These are phyloP conservation scores for Cladochytrium replicatum DNA, from an alignment of 192 early-diverging fungal species.

Conservation along the genomic window DNA sequence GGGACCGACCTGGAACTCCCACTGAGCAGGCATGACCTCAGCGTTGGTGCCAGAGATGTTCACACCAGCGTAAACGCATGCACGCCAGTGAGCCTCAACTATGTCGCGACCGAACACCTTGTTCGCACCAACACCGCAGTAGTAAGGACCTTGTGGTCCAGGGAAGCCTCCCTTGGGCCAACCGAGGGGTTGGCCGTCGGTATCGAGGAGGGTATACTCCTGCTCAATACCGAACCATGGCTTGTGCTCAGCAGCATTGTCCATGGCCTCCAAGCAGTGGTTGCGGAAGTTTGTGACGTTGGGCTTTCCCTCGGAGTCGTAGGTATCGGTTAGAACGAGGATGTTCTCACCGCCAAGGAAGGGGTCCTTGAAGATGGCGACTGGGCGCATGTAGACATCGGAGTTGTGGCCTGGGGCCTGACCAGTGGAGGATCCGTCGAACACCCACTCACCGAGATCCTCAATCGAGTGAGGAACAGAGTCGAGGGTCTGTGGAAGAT, in stretches of 20 bases:
- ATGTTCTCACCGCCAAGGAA: slow-evolving; percentile 47
- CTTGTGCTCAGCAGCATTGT: slow-evolving; percentile 19
- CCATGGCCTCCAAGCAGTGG: slow-evolving; percentile 27
- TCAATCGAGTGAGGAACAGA: slow-evolving; percentile 10
- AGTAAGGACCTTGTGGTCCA: slow-evolving; percentile 45
- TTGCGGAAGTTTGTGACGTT: slow-evolving; percentile 40
- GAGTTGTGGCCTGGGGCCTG: slow-evolving; percentile 44
- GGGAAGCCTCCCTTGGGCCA: slow-evolving; percentile 48
- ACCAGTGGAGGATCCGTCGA: slow-evolving; percentile 44
- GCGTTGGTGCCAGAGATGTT: slow-evolving; percentile 47
- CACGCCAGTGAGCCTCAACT: slow-evolving; percentile 47
- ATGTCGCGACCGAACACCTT: slow-evolving; percentile 45
- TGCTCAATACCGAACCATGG: slow-evolving; percentile 53
- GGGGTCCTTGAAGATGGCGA: slow-evolving; percentile 38
- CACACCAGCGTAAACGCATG: slow-evolving; percentile 45
- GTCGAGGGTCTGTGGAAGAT: slow-evolving; percentile 38
- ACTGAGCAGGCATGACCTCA: slow-evolving; percentile 46
- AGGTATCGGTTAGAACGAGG: slow-evolving; percentile 39
- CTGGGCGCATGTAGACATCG: slow-evolving; percentile 39
- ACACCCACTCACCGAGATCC: slow-evolving; percentile 46
- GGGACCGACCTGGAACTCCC: slow-evolving; percentile 46
- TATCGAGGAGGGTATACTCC: slow-evolving; percentile 45
- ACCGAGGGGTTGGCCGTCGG: slow-evolving; percentile 36
- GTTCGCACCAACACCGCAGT: slow-evolving; percentile 43
- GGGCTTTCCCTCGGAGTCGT: slow-evolving; percentile 45